phyloP scores from a whole-genome alignment of 2,329 filamentous ascomycete species.

The Alternaria burnsii region DNA sequence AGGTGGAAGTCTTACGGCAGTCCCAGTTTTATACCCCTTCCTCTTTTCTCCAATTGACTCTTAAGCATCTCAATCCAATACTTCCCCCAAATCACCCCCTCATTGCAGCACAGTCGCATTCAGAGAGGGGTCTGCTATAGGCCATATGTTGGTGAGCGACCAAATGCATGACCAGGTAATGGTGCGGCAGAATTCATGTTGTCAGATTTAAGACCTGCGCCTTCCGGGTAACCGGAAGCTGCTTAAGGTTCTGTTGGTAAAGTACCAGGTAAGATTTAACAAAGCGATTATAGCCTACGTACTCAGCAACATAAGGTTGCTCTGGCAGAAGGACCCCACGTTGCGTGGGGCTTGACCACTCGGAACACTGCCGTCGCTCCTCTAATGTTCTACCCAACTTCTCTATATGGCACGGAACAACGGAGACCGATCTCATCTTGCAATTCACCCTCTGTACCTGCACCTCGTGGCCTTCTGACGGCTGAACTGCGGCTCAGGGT shows the following conservation, averaged over 20 bases:
- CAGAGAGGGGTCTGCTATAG: background rate
- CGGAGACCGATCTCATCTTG: slow-evolving; percentile 28
- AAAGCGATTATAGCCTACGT: background rate
- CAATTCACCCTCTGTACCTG: slow-evolving; percentile 20
- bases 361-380: slow-evolving; percentile 10
- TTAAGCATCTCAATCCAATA: background rate
- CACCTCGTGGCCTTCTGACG: slow-evolving; percentile 20
- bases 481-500: slow-evolving; percentile 24
- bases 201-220: background rate
- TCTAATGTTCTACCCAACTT: slow-evolving; percentile 9
- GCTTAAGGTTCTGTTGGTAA: background rate
- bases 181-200: background rate
- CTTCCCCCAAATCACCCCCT: background rate
- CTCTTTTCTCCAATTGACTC: background rate
- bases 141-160: background rate
- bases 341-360: slow-evolving; percentile 10
- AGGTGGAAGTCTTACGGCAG: background rate
- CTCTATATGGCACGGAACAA: slow-evolving; percentile 32
- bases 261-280: background rate
- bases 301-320: background rate
- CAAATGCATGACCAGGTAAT: background rate
- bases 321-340: slow-evolving; percentile 10
- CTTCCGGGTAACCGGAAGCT: background rate
- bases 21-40: slow-evolving; percentile 22
- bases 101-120: background rate